These are phyloP conservation scores for Plantago ovata DNA, from an alignment of 257 asterid species.

Conservation along the genomic window DNA sequence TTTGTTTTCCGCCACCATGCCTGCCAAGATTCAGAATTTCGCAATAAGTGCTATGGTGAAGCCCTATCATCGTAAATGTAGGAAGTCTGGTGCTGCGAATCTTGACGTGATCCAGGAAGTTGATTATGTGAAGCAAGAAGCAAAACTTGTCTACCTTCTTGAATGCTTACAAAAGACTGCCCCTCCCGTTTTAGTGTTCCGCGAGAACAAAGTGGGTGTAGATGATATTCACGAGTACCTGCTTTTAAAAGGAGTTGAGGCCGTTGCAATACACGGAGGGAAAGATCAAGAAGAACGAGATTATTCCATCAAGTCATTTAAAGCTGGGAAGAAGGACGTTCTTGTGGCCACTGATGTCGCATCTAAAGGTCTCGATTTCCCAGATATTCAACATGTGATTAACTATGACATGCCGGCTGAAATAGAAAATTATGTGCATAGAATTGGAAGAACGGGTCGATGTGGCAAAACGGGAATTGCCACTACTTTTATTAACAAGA, in stretches of 20 bases:
- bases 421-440: too few species aligned
- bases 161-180: conserved; percentile 85
- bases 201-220: conserved; percentile 93
- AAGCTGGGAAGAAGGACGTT: conserved; percentile 77
- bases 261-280: conserved; percentile 78
- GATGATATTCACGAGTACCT: conserved; percentile 82
- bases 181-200: conserved; percentile 74
- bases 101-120: too few species aligned
- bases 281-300: conserved; percentile 94
- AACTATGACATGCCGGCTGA: too few species aligned
- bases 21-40: conserved; percentile 76
- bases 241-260: conserved; percentile 82
- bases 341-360: conserved; percentile 87
- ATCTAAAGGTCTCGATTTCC: conserved; percentile 80
- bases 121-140: conserved; percentile 84
- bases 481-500: conserved; percentile 76
- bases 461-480: conserved; percentile 90
- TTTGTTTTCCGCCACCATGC: conserved; percentile 90
- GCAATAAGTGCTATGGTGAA: conserved; percentile 79
- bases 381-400: too few species aligned
- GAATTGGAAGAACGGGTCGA: too few species aligned
- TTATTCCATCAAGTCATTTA: conserved; percentile 69
- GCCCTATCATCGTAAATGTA: conserved; percentile 70
- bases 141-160: conserved; percentile 78
- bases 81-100: conserved; percentile 94